Percentiles rank a stretch among this genome's conserved stretches.
Evolutionary conservation across 2,329 filamentous ascomycete genomes (phyloP).

Genomic region (Trichoderma polysporum): DNA sequence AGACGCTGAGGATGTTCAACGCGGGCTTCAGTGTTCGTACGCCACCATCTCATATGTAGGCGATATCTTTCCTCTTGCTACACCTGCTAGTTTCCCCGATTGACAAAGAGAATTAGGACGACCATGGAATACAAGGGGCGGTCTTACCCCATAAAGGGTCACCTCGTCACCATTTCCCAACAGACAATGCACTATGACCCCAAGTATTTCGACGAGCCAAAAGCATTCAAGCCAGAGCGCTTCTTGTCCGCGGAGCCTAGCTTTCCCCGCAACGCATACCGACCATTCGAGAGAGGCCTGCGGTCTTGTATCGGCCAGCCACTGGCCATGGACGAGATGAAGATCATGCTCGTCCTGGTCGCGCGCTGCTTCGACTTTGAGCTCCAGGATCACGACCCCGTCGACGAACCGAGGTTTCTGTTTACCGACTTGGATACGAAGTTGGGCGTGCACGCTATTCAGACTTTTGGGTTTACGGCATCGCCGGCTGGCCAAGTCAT

Average conservation of each 20-base stretch:
- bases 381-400: not conserved
- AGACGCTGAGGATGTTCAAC: conserved; percentile 52
- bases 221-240: not conserved
- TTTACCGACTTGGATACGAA: not conserved
- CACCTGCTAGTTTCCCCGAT: not conserved
- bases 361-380: not conserved
- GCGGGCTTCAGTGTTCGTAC: conserved; percentile 37
- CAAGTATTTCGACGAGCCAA: not conserved
- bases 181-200: not conserved
- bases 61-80: not conserved
- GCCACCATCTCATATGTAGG: not conserved
- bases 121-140: not conserved
- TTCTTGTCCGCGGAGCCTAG: not conserved
- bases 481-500: not conserved
- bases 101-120: not conserved
- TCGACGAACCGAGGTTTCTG: not conserved
- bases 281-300: not conserved
- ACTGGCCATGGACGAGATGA: not conserved
- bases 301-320: not conserved
- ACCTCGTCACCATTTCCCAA: not conserved
- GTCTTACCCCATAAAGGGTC: not conserved
- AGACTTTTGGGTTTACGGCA: not conserved
- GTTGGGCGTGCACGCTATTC: not conserved
- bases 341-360: not conserved
- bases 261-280: not conserved